Percentiles rank a stretch among this genome's conserved stretches.
phyloP scores from a whole-genome alignment of 1,284 basidiomycete genomes.

The Phenoliferia sp. region DNA sequence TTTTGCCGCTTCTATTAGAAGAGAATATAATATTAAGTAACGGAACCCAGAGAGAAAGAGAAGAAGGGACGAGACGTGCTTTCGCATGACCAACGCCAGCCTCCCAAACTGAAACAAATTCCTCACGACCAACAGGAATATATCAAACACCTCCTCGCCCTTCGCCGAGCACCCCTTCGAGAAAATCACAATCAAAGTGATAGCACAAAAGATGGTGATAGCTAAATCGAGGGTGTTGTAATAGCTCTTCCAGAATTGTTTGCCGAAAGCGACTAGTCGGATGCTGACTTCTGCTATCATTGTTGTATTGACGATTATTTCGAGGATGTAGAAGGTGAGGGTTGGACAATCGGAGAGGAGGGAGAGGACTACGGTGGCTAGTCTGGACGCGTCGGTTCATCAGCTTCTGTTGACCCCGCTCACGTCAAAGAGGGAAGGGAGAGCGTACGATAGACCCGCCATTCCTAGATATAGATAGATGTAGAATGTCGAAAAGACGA shows the following conservation, averaged over 20 bases:
- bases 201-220: conserved; percentile 74
- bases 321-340: conserved; percentile 75
- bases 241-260: conserved; percentile 83
- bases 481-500: conserved; percentile 61
- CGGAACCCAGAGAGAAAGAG: neutral
- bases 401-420: neutral
- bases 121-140: conserved; percentile 76
- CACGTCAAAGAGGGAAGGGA: neutral
- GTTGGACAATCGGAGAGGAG: conserved; percentile 51
- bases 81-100: conserved; percentile 80
- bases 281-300: conserved; percentile 90
- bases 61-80: conserved; percentile 53
- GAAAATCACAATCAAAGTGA: conserved; percentile 79
- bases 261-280: conserved; percentile 81
- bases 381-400: conserved; percentile 26
- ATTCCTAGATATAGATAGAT: conserved; percentile 75
- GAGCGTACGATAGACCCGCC: conserved; percentile 63
- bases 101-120: conserved; percentile 88
- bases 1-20: conserved; percentile 75
- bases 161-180: conserved; percentile 73
- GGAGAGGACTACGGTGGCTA: conserved; percentile 84
- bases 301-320: conserved; percentile 79
- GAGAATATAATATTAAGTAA: conserved; percentile 3
- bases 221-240: conserved; percentile 76
- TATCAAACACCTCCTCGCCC: conserved; percentile 87